phyloP scores from a whole-genome alignment of 1,284 basidiomycete genomes.

The Ustilago curta region DNA sequence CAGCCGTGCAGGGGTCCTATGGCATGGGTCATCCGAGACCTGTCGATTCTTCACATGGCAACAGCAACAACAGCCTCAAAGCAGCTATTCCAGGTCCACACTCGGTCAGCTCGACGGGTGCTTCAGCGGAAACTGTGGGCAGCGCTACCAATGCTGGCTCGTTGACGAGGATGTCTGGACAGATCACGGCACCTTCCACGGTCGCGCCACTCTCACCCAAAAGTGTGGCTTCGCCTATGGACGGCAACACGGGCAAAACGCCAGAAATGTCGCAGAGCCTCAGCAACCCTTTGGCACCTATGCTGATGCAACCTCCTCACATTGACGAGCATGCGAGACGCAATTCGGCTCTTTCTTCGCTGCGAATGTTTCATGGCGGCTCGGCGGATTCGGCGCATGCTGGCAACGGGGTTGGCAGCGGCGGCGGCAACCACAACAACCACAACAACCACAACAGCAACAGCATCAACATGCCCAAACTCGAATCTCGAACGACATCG shows the following conservation, averaged over 20 bases:
- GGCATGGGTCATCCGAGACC: constrained; percentile 75
- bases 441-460: constrained; percentile 24
- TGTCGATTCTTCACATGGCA: constrained; percentile 68
- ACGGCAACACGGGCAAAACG: constrained; percentile 27
- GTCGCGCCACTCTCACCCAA: constrained; percentile 51
- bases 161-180: constrained; percentile 21
- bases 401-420: constrained; percentile 7
- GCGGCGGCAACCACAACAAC: constrained; percentile 17
- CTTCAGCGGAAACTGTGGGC: constrained; percentile 15
- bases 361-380: constrained; percentile 78
- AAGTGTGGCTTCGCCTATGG: constrained; percentile 45
- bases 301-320: constrained; percentile 54
- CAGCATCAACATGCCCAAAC: constrained; percentile 43
- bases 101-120: constrained; percentile 20
- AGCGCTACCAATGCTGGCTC: constrained; percentile 26
- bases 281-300: constrained; percentile 22
- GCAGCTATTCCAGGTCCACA: constrained; percentile 2
- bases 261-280: constrained; percentile 28
- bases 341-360: constrained; percentile 46
- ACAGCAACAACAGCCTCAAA: constrained; percentile 6
- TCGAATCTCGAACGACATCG: constrained; percentile 35
- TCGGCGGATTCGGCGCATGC: constrained; percentile 3
- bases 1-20: constrained; percentile 75
- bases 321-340: constrained; percentile 22
- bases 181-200: constrained; percentile 32